Conservation (phyloP, 495 filamentous ascomycete species). For the Mycothermus thermophilus region DNA sequence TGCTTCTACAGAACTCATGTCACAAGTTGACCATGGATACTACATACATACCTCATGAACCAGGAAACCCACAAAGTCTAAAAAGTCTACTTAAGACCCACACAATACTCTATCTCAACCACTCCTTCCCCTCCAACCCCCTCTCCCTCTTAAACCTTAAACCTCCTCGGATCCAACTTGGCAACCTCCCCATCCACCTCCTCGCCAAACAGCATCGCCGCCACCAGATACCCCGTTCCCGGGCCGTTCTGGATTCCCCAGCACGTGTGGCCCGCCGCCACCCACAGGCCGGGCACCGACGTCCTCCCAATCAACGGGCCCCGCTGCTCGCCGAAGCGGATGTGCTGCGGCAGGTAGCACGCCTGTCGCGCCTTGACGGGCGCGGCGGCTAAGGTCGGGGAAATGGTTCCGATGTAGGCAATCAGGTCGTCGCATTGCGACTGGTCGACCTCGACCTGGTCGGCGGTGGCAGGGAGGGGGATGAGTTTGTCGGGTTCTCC, state of each 20-base stretch:
- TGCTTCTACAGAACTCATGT: too few relatives aligned
- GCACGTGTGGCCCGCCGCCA: slow-evolving; percentile 88
- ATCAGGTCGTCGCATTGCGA: slow-evolving; percentile 76
- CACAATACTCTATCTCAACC: too few relatives aligned
- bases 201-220: slow-evolving; percentile 66
- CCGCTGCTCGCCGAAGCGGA: slow-evolving; percentile 39
- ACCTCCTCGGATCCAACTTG: slow-evolving; percentile 52
- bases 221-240: slow-evolving; percentile 78
- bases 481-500: slow-evolving; percentile 70
- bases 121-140: background rate
- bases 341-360: slow-evolving; percentile 77
- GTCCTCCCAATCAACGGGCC: slow-evolving; percentile 71
- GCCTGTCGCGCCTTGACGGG: slow-evolving; percentile 73
- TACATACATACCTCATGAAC: too few relatives aligned
- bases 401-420: slow-evolving; percentile 65
- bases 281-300: slow-evolving; percentile 57
- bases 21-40: too few relatives aligned
- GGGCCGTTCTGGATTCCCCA: slow-evolving; percentile 98
- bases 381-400: slow-evolving; percentile 60
- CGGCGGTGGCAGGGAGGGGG: slow-evolving; percentile 62
- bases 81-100: too few relatives aligned
- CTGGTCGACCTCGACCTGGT: slow-evolving; percentile 64
- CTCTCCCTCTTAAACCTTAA: slow-evolving; percentile 25
- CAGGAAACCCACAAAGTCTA: too few relatives aligned
- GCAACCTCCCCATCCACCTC: slow-evolving; percentile 61